phyloP scores from a whole-genome alignment of 352 stramenopile species.

The Phytophthora quininea region DNA sequence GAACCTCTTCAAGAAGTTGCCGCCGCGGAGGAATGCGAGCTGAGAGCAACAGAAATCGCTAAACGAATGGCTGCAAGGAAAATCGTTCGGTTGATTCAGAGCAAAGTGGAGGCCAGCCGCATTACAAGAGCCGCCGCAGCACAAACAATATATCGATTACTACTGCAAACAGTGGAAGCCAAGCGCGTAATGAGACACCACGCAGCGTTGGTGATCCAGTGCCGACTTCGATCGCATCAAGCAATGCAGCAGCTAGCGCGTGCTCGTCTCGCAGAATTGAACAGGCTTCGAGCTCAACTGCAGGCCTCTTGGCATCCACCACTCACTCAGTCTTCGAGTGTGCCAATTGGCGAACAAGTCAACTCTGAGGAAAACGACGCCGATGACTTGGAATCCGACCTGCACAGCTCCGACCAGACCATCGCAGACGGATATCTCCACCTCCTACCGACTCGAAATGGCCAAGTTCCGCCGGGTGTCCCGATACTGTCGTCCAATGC shows the following conservation, averaged over 20 bases:
- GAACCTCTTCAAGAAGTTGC: background rate
- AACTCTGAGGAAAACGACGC: conserved; percentile 2
- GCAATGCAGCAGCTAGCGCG: conserved; percentile 12
- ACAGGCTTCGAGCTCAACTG: conserved; percentile 23
- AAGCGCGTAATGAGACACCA: conserved; percentile 1
- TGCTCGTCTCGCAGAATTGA: conserved; percentile 7
- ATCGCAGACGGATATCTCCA: conserved; percentile 22
- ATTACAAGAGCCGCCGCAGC: background rate
- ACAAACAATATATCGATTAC: conserved; percentile 13
- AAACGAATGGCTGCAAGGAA: background rate
- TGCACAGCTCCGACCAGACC: background rate
- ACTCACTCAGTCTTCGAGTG: background rate
- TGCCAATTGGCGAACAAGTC: background rate
- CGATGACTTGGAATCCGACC: conserved; percentile 12
- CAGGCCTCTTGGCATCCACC: conserved; percentile 10
- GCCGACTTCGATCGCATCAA: conserved; percentile 11
- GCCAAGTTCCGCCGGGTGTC: conserved; percentile 33
- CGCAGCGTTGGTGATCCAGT: conserved; percentile 25
- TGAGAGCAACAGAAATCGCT: background rate
- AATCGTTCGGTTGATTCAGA: background rate
- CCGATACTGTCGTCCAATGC: conserved; percentile 20
- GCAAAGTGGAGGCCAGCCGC: background rate
- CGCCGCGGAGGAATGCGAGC: background rate
- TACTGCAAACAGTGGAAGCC: conserved; percentile 15
- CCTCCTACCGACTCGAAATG: conserved; percentile 30